A percentile compares a stretch with the other conserved stretches of the same genome.
Evolutionary conservation across 192 early-diverging fungal genomes (phyloP).

Genomic region (Phlyctochytrium arcticum): DNA sequence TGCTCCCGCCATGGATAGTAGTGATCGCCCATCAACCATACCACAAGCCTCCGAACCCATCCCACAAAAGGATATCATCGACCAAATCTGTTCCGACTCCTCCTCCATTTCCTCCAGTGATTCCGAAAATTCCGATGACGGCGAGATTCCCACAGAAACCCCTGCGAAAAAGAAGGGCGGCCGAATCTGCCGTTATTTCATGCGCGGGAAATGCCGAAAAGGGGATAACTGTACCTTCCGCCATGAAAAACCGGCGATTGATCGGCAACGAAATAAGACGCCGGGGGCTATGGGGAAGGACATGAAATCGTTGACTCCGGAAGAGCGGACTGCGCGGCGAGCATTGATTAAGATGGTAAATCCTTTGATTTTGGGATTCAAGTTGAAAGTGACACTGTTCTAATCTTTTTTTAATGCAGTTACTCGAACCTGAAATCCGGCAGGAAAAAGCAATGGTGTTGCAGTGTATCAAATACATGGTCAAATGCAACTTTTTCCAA

Average conservation of each 20-base stretch:
- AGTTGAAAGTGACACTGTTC: not conserved
- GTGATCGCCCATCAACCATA: no score
- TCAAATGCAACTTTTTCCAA: constrained; percentile 50
- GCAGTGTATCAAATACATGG: constrained; percentile 60
- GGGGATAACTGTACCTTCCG: constrained; percentile 36
- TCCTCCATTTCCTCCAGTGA: no score
- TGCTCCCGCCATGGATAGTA: no score
- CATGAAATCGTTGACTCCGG: no score
- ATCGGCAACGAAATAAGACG: not conserved
- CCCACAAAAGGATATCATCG: no score
- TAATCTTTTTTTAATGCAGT: constrained; percentile 24
- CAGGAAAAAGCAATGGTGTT: constrained; percentile 55
- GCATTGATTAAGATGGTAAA: constrained; percentile 6
- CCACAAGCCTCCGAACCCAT: no score
- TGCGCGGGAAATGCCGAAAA: constrained; percentile 31
- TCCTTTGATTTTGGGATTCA: constrained; percentile 3
- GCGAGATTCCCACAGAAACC: constrained; percentile 36
- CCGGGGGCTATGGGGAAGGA: not conserved
- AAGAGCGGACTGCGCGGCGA: no score
- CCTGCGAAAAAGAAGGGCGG: not conserved
- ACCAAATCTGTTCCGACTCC: no score
- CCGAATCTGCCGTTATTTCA: constrained; percentile 36
- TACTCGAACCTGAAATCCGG: constrained; percentile 58
- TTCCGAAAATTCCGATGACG: constrained; percentile 42
- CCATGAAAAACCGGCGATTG: constrained; percentile 15